Conservation (phyloP, 192 early-diverging fungal genomes). For the Diversispora epigaea region DNA sequence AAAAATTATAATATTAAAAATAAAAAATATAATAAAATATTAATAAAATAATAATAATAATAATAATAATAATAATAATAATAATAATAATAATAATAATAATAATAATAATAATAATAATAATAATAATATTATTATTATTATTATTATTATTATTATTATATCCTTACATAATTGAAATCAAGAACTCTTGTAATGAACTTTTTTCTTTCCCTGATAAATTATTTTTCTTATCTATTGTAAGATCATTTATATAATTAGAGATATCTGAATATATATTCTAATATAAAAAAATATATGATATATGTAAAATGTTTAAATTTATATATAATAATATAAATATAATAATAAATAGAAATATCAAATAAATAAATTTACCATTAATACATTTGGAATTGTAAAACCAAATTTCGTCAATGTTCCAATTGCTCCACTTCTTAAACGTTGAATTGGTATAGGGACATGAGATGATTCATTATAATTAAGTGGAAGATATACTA, state of each 20-base stretch:
- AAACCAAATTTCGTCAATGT: constrained; percentile 1
- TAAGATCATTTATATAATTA: neutral
- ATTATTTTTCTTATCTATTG: neutral
- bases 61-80: neutral
- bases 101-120: neutral
- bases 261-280: constrained; percentile 7
- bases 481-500: neutral
- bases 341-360: neutral
- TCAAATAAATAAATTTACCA: neutral
- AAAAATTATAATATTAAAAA: neutral
- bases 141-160: no score
- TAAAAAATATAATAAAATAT: neutral
- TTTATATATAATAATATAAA: neutral
- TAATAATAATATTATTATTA: neutral
- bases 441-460: neutral
- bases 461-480: neutral
- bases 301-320: neutral
- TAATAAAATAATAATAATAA: neutral
- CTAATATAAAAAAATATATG: neutral
- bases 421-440: constrained; percentile 9
- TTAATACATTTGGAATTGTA: constrained; percentile 6
- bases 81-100: neutral
- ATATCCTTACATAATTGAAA: constrained; percentile 15
- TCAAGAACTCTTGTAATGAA: neutral
- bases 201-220: constrained; percentile 6